These are phyloP conservation scores for Volutella citrinella DNA, from an alignment of 2,329 filamentous ascomycete species.

Conservation along the genomic window DNA sequence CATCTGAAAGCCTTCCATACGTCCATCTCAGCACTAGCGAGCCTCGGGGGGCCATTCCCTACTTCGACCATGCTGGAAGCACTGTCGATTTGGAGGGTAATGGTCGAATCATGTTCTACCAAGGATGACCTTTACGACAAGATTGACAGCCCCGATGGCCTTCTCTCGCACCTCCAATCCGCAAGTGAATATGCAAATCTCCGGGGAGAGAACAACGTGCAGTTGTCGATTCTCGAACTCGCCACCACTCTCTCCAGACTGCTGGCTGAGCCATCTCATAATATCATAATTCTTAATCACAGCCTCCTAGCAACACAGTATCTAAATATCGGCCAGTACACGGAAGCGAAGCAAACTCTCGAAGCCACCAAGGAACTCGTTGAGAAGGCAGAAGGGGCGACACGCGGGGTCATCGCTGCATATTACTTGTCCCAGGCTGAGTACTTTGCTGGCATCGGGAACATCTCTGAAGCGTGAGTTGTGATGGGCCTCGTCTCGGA, in stretches of 20 bases:
- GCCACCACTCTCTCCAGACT: constrained; percentile 40
- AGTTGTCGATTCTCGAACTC: constrained; percentile 46
- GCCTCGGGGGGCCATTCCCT: constrained; percentile 30
- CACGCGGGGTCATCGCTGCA: constrained; percentile 40
- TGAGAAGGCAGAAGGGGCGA: constrained; percentile 33
- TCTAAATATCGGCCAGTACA: constrained; percentile 49
- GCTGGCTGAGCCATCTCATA: constrained; percentile 28
- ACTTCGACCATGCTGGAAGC: constrained; percentile 32
- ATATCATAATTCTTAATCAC: constrained; percentile 43
- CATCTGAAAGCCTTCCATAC: constrained; percentile 46
- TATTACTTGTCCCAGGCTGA: constrained; percentile 74
- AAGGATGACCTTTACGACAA: constrained; percentile 39
- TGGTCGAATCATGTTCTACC: constrained; percentile 37
- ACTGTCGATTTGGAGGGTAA: constrained; percentile 42
- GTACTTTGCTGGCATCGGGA: constrained; percentile 66
- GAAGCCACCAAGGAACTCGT: constrained; percentile 52
- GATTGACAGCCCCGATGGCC: constrained; percentile 48
- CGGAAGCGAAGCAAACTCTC: constrained; percentile 52
- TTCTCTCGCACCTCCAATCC: constrained; percentile 49
- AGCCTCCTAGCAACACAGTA: constrained; percentile 52
- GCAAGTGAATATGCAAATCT: constrained; percentile 50
- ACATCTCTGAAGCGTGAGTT: constrained; percentile 58
- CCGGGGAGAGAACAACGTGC: constrained; percentile 45
- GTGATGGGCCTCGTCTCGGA: no score
- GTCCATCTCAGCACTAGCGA: constrained; percentile 43